Percentiles rank a stretch among this genome's conserved stretches.
phyloP scores from a whole-genome alignment of 148 eudicot species.

The Cornus suecica region DNA sequence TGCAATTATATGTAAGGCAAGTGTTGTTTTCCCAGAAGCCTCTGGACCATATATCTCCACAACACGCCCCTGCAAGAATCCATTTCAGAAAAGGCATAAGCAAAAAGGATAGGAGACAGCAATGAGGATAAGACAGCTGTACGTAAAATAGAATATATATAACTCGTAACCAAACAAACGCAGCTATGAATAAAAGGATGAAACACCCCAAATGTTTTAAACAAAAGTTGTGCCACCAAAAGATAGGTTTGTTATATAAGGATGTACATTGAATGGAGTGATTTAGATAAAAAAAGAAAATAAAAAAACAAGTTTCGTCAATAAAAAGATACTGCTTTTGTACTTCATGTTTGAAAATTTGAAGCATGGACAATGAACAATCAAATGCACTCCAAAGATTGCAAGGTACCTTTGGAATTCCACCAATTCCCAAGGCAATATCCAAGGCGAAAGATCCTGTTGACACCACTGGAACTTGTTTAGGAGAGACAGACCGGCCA shows the following conservation, averaged over 20 bases:
- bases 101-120: too few relatives aligned
- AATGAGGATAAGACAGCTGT: neutral
- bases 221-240: neutral
- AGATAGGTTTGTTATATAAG: neutral
- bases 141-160: slow-evolving; percentile 9
- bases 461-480: slow-evolving; percentile 82
- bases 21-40: slow-evolving; percentile 99
- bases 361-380: neutral
- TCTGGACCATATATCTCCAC: slow-evolving; percentile 95
- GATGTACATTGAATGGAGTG: neutral
- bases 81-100: neutral
- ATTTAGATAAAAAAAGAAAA: neutral
- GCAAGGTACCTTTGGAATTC: slow-evolving; percentile 81
- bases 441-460: slow-evolving; percentile 89
- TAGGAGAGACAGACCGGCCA: slow-evolving; percentile 58
- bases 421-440: slow-evolving; percentile 90
- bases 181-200: neutral
- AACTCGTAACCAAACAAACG: neutral
- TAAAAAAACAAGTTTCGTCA: neutral
- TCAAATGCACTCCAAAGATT: slow-evolving; percentile 1
- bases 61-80: slow-evolving; percentile 76
- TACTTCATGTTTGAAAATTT: neutral
- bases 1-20: slow-evolving; percentile 90
- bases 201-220: neutral
- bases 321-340: neutral